Conservation (phyloP, 805 yeast species). For the Monosporozyma siamensis region DNA sequence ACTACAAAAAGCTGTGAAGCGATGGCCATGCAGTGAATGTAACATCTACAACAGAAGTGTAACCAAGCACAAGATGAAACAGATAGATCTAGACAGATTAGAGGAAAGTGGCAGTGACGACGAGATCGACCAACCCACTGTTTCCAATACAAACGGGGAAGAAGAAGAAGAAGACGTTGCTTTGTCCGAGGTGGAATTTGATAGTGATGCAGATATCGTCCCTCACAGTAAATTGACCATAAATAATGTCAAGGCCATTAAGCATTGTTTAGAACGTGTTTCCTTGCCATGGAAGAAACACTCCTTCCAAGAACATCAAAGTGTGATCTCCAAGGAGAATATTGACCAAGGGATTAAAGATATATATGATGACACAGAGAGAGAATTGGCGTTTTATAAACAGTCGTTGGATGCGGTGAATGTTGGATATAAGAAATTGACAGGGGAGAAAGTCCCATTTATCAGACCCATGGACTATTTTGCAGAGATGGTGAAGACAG, state of each 20-base stretch:
- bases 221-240: conserved; percentile 86
- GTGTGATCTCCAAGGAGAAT: conserved; percentile 50
- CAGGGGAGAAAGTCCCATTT: conserved; percentile 66
- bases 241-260: conserved; percentile 78
- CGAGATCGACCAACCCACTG: no score
- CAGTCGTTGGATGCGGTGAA: conserved; percentile 83
- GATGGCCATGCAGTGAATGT: no score
- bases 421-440: conserved; percentile 55
- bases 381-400: conserved; percentile 91
- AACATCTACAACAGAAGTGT: no score
- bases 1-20: no score
- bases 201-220: conserved; percentile 88
- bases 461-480: conserved; percentile 91
- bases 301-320: conserved; percentile 77
- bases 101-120: no score
- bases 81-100: conserved; percentile 16
- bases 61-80: conserved; percentile 23
- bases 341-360: conserved; percentile 67
- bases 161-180: conserved; percentile 59
- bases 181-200: conserved; percentile 83
- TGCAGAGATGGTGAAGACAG: conserved; percentile 97
- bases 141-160: conserved; percentile 11
- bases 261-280: conserved; percentile 57
- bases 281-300: conserved; percentile 50
- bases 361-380: conserved; percentile 88